phyloP scores from a whole-genome alignment of 2,329 filamentous ascomycete species.

The Pseudopithomyces maydicus region DNA sequence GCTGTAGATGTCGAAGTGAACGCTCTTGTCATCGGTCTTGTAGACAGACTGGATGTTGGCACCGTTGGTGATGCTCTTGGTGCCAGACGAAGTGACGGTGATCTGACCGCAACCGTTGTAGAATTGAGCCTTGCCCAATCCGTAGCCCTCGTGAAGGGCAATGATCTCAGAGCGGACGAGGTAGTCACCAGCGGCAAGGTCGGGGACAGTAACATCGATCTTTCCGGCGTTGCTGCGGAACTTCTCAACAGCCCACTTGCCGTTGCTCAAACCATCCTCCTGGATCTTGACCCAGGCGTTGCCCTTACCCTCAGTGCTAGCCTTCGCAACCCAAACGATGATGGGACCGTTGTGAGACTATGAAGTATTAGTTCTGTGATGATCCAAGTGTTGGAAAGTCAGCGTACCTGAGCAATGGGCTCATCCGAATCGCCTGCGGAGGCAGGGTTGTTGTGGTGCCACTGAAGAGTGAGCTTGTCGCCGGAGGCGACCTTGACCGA shows the following conservation, averaged over 20 bases:
- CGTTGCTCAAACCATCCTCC: slow-evolving; percentile 44
- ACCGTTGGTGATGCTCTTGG: slow-evolving; percentile 42
- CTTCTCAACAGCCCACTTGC: slow-evolving; percentile 47
- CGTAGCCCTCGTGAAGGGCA: slow-evolving; percentile 50
- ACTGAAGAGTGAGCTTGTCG: slow-evolving; percentile 53
- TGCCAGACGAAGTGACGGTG: slow-evolving; percentile 42
- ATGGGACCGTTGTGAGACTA: slow-evolving; percentile 58
- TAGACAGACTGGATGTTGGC: slow-evolving; percentile 56
- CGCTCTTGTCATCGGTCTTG: slow-evolving; percentile 46
- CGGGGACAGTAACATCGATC: slow-evolving; percentile 51
- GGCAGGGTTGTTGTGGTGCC: slow-evolving; percentile 54
- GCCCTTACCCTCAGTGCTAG: slow-evolving; percentile 51
- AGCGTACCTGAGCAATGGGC: slow-evolving; percentile 51
- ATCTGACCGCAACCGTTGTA: slow-evolving; percentile 54
- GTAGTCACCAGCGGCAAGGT: slow-evolving; percentile 50
- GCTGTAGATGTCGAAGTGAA: slow-evolving; percentile 51
- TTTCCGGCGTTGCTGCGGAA: slow-evolving; percentile 50
- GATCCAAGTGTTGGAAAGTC: no score
- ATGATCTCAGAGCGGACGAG: slow-evolving; percentile 53
- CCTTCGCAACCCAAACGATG: slow-evolving; percentile 58
- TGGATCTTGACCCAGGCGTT: slow-evolving; percentile 58
- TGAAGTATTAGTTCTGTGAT: neutral
- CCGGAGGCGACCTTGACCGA: slow-evolving; percentile 55
- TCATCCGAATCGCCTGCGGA: slow-evolving; percentile 50
- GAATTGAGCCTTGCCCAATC: slow-evolving; percentile 49